Evolutionary conservation across 306 rosid species (phyloP).

Genomic region (Corylus americana): DNA sequence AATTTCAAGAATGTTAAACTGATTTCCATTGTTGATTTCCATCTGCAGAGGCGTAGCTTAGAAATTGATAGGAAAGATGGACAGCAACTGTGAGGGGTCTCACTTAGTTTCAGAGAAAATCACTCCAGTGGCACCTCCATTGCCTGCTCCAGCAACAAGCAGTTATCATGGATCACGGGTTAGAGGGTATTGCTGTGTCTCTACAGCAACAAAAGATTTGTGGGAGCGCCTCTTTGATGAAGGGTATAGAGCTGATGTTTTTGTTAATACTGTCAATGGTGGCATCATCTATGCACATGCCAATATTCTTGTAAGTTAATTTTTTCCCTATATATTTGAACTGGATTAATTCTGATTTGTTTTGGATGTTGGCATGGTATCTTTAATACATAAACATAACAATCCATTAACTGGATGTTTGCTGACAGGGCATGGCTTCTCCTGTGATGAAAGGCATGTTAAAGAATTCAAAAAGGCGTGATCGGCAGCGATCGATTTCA

Average conservation of each 20-base stretch:
- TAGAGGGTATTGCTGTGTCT: constrained; percentile 42
- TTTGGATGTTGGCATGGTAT: neutral
- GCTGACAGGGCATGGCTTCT: constrained; percentile 70
- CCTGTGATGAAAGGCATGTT: constrained; percentile 68
- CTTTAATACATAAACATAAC: neutral
- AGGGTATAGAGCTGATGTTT: constrained; percentile 82
- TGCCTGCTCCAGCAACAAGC: constrained; percentile 39
- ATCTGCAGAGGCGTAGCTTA: constrained; percentile 35
- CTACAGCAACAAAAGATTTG: constrained; percentile 48
- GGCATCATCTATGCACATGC: constrained; percentile 77
- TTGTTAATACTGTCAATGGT: constrained; percentile 58
- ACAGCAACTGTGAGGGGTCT: constrained; percentile 16
- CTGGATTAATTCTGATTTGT: neutral
- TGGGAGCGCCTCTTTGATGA: constrained; percentile 73
- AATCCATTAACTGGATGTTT: constrained; percentile 23
- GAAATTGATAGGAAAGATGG: constrained; percentile 39
- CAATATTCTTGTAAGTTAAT: constrained; percentile 70
- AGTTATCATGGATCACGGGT: constrained; percentile 18
- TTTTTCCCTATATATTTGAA: constrained; percentile 17
- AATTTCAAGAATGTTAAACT: neutral
- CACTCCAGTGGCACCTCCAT: constrained; percentile 54
- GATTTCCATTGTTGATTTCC: constrained; percentile 15
- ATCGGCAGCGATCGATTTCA: constrained; percentile 43
- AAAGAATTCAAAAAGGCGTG: constrained; percentile 38
- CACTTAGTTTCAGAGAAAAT: constrained; percentile 25